Conservation (phyloP, 1,284 basidiomycete species). For the Mycocalia duriaeana region DNA sequence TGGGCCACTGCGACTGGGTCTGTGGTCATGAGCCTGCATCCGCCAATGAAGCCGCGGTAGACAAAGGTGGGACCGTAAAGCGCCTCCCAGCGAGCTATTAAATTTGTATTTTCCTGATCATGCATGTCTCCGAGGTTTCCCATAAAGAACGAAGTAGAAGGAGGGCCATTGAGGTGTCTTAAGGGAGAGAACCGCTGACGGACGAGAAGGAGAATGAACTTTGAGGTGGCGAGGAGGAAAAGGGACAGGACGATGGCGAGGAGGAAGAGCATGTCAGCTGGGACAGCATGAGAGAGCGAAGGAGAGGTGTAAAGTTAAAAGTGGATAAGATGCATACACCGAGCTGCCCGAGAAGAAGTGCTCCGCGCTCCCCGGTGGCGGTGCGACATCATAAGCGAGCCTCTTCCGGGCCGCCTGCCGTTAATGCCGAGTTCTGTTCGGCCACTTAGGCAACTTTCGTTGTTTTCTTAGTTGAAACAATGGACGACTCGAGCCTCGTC, state of each 20-base stretch:
- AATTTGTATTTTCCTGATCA: constrained; percentile 50
- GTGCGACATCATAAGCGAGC: too few species aligned
- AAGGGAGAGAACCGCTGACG: constrained; percentile 29
- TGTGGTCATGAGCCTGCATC: constrained; percentile 50
- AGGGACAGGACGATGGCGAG: constrained; percentile 7
- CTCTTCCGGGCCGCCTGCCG: too few species aligned
- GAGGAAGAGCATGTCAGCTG: neutral
- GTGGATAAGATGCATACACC: constrained; percentile 2
- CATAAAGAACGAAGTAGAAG: constrained; percentile 41
- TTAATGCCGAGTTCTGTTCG: too few species aligned
- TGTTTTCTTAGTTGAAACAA: too few species aligned
- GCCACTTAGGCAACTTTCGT: too few species aligned
- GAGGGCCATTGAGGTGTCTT: constrained; percentile 25
- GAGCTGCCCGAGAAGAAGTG: constrained; percentile 10
- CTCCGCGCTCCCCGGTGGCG: neutral
- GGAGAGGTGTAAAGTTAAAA: too few species aligned
- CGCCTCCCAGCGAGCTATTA: constrained; percentile 43
- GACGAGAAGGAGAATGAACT: constrained; percentile 24
- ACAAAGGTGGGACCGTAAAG: constrained; percentile 47
- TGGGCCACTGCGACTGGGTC: constrained; percentile 58
- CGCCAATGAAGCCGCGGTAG: constrained; percentile 53
- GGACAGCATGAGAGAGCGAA: neutral
- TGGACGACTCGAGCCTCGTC: too few species aligned
- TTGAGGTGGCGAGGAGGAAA: neutral
- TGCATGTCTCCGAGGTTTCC: constrained; percentile 55